Evolutionary conservation across 805 yeast genomes (phyloP).

Genomic region (Komagataella populi): DNA sequence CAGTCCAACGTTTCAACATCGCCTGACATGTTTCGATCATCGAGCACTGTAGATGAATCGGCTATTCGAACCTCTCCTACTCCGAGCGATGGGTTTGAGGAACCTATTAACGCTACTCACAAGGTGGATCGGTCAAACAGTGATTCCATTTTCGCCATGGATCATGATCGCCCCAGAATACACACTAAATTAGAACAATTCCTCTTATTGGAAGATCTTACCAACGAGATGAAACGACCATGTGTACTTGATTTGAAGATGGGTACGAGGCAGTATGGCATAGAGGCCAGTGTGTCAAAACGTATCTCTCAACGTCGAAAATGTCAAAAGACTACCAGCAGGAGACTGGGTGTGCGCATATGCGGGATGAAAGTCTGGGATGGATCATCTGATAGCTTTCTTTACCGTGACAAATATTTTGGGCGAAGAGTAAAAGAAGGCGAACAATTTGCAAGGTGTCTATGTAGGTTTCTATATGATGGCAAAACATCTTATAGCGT

Average conservation of each 20-base stretch:
- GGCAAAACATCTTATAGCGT: slow-evolving; percentile 50
- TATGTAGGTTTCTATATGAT: slow-evolving; percentile 70
- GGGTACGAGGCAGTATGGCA: slow-evolving; percentile 98
- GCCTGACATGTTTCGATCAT: not conserved
- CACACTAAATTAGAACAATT: slow-evolving; percentile 63
- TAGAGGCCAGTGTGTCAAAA: slow-evolving; percentile 69
- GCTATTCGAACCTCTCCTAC: not conserved
- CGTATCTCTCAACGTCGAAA: slow-evolving; percentile 69
- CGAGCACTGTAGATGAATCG: not conserved
- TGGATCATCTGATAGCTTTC: slow-evolving; percentile 25
- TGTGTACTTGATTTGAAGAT: slow-evolving; percentile 91
- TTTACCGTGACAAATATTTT: slow-evolving; percentile 80
- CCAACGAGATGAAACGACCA: slow-evolving; percentile 69
- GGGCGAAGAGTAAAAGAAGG: slow-evolving; percentile 72
- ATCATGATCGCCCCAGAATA: slow-evolving; percentile 13
- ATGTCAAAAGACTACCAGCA: slow-evolving; percentile 71
- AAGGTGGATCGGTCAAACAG: not conserved
- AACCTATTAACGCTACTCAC: not conserved
- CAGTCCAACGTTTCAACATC: not conserved
- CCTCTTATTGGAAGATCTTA: slow-evolving; percentile 80
- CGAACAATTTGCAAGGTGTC: slow-evolving; percentile 57
- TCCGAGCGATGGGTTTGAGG: not conserved
- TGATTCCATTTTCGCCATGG: slow-evolving; percentile 1
- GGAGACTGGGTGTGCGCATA: slow-evolving; percentile 75
- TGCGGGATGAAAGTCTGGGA: slow-evolving; percentile 93